phyloP scores from a whole-genome alignment of 1,284 basidiomycete species.

The Mycena sp. region DNA sequence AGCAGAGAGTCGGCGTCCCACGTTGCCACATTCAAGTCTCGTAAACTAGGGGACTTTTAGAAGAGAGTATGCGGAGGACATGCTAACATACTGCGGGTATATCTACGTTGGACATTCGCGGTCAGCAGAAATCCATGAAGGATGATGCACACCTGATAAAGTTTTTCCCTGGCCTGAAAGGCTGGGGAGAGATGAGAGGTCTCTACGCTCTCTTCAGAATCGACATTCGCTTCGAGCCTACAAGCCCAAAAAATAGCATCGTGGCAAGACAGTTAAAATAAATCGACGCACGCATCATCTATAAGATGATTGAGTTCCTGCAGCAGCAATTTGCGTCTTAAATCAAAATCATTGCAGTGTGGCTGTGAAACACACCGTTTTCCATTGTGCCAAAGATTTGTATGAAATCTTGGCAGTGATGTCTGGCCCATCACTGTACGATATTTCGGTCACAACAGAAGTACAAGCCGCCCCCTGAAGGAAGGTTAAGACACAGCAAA shows the following conservation, averaged over 20 bases:
- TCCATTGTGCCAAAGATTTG: background rate
- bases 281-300: background rate
- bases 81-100: background rate
- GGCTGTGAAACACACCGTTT: background rate
- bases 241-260: background rate
- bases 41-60: background rate
- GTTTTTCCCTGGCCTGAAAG: background rate
- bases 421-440: background rate
- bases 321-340: background rate
- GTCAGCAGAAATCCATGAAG: background rate
- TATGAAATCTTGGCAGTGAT: background rate
- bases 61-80: background rate
- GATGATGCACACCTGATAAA: background rate
- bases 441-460: conserved; percentile 1
- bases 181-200: background rate
- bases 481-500: no score
- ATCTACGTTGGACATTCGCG: background rate
- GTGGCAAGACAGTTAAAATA: background rate
- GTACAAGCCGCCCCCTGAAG: background rate
- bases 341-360: background rate
- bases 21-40: background rate
- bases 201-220: background rate
- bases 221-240: background rate
- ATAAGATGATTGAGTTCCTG: no score
- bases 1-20: background rate